phyloP scores from a whole-genome alignment of 2,329 filamentous ascomycete genomes.

The Colletotrichum neosansevieriae region DNA sequence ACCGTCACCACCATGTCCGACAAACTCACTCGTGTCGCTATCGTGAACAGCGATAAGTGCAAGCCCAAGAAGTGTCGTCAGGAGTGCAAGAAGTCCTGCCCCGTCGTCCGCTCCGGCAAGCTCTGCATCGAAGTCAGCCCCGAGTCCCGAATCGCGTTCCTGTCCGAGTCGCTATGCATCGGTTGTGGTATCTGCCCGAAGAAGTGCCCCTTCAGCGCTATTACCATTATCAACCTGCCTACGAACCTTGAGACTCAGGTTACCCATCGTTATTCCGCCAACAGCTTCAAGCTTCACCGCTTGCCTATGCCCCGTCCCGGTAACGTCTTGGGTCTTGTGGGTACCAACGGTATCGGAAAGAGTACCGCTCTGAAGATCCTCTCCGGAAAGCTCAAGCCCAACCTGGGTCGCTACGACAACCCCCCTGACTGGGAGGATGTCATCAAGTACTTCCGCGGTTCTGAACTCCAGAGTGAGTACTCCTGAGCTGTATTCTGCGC shows the following conservation, averaged over 20 bases:
- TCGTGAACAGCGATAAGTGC: conserved; percentile 95
- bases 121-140: conserved; percentile 94
- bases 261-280: conserved; percentile 98
- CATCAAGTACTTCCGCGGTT: conserved; percentile 97
- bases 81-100: conserved; percentile 99
- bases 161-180: conserved; percentile 95
- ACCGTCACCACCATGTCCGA: conserved; percentile 77
- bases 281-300: conserved; percentile 99
- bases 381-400: conserved; percentile 98
- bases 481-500: not conserved
- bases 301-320: conserved; percentile 95
- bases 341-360: conserved; percentile 99
- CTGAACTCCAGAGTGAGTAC: conserved; percentile 89
- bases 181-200: conserved; percentile 99
- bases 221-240: conserved; percentile 99
- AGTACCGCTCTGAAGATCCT: conserved; percentile 99
- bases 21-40: conserved; percentile 97
- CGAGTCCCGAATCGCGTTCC: conserved; percentile 95
- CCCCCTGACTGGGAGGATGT: conserved; percentile 99
- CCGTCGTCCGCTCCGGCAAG: conserved; percentile 97
- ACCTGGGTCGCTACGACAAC: conserved; percentile 93
- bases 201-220: conserved; percentile 98
- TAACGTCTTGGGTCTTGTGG: conserved; percentile 94
- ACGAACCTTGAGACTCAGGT: conserved; percentile 99
- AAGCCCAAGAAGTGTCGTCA: conserved; percentile 89